Evolutionary conservation across 129 eudicot genomes (phyloP), one percentile per base, ranked within the genome.

Genomic region (Kitagawia praeruptora): DNA sequence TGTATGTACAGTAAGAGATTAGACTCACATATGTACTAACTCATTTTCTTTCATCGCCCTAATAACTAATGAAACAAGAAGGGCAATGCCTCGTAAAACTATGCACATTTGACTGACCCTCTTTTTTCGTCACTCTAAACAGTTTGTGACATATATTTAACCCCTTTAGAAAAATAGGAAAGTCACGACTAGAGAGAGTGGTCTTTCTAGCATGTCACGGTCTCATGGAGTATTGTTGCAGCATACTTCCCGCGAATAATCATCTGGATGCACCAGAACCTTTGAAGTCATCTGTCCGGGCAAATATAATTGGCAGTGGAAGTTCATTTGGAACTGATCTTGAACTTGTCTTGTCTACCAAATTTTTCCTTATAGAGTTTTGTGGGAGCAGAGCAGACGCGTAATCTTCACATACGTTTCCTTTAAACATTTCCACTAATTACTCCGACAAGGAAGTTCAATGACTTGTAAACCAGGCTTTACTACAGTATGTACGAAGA

Each of bases 401-500:
- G 9, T 70, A 41, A 40, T 42, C 76, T 73, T 72, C 31, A 42
- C 16, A 12, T 73, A 28, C 5, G 38, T 8, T n/a, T 27, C 8
- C 66, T 8, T 8, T 2, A 12, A 45, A 75, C n/a, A 46, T 27
- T 75, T 45, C 61, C 61, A 61, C 2, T 11, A 34, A 5, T 75
- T 27, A 14, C 61, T 14, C 8, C 13, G 51, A 75, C 51, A 46
- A 46, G 41, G 37, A 73, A 73, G 54, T 21, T 42, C 11, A 44
- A 13, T 23, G 75, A 23, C 25, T 21, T 41, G 27, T 10, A 34
- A 27, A 44, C 15, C 14, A 64, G 21, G 25, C 81, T 27, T 9
- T 38, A 76, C 12, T 70, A 15, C 37, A 42, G 72, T 28, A 19
- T 76, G 53, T 79, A 81, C 81, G 85, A 80, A 82, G 88, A 84